These are phyloP conservation scores for Hortaea sp. DNA, from an alignment of 2,329 filamentous ascomycete species.

Conservation along the genomic window DNA sequence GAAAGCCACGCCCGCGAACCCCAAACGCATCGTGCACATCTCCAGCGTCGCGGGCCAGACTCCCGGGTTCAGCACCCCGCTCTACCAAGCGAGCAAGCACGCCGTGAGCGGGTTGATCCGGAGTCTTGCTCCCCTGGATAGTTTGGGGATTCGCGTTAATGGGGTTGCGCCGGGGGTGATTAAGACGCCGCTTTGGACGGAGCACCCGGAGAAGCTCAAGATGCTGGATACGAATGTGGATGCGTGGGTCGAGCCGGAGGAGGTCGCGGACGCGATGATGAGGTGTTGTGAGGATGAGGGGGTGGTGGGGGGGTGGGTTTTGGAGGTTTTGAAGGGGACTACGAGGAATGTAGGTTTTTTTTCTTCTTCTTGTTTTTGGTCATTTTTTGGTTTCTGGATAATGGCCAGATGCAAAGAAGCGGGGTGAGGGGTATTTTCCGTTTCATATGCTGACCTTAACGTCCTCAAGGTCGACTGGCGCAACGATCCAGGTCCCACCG, in stretches of 20 bases:
- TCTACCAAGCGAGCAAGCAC: conserved; percentile 39
- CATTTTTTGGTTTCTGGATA: not conserved
- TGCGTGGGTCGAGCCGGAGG: conserved; percentile 49
- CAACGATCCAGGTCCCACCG: conserved; percentile 45
- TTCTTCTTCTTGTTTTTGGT: not conserved
- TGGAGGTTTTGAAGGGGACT: conserved; percentile 45
- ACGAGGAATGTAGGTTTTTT: conserved; percentile 37
- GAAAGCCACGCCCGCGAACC: conserved; percentile 29
- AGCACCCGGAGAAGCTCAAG: conserved; percentile 49
- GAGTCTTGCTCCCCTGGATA: conserved; percentile 40
- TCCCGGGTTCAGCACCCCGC: conserved; percentile 27
- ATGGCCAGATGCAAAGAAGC: too few species aligned
- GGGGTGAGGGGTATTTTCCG: too few species aligned
- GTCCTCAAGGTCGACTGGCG: conserved; percentile 29
- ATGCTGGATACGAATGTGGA: conserved; percentile 40
- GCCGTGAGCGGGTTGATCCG: conserved; percentile 40
- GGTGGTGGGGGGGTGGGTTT: conserved; percentile 40
- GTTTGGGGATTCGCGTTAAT: conserved; percentile 46
- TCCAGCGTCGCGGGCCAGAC: conserved; percentile 35
- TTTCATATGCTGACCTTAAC: too few species aligned
- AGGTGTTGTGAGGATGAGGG: conserved; percentile 42
- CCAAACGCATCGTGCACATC: conserved; percentile 37
- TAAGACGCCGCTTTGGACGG: conserved; percentile 52
- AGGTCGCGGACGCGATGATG: conserved; percentile 51
- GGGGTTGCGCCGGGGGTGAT: conserved; percentile 52